These are phyloP conservation scores for Hanseniaspora thailandica DNA, from an alignment of 805 yeast species.

Conservation along the genomic window DNA sequence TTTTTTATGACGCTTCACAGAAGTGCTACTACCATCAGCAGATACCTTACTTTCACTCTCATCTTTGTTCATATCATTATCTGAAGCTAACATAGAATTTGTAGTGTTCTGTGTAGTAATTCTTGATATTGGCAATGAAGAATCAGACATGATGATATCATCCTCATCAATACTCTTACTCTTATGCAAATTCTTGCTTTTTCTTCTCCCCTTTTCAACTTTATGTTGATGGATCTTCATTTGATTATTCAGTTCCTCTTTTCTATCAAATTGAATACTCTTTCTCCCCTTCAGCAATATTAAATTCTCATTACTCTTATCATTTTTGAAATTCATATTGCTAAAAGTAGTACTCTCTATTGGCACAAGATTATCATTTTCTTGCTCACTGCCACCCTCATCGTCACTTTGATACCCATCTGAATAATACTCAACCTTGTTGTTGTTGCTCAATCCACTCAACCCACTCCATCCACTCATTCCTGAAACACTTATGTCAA, in stretches of 20 bases:
- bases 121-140: constrained; percentile 12
- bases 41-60: background rate
- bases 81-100: background rate
- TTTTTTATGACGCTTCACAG: background rate
- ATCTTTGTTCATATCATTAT: background rate
- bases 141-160: constrained; percentile 8
- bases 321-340: background rate
- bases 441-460: constrained; percentile 9
- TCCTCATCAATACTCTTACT: constrained; percentile 1
- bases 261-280: constrained; percentile 13
- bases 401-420: constrained; percentile 4
- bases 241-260: constrained; percentile 15
- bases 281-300: constrained; percentile 1
- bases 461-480: constrained; percentile 14
- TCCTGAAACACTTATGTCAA: constrained; percentile 13
- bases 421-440: constrained; percentile 5
- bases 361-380: background rate
- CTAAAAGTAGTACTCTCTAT: background rate
- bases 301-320: background rate
- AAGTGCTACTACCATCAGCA: no score
- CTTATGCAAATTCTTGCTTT: background rate
- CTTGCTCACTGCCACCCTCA: background rate
- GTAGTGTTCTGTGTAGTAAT: constrained; percentile 12
- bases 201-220: background rate
- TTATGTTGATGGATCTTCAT: constrained; percentile 12